Percentiles rank a stretch among this genome's conserved stretches.
Evolutionary conservation across 495 filamentous ascomycete species (phyloP).

Genomic region (Parachaetomium inaequale): DNA sequence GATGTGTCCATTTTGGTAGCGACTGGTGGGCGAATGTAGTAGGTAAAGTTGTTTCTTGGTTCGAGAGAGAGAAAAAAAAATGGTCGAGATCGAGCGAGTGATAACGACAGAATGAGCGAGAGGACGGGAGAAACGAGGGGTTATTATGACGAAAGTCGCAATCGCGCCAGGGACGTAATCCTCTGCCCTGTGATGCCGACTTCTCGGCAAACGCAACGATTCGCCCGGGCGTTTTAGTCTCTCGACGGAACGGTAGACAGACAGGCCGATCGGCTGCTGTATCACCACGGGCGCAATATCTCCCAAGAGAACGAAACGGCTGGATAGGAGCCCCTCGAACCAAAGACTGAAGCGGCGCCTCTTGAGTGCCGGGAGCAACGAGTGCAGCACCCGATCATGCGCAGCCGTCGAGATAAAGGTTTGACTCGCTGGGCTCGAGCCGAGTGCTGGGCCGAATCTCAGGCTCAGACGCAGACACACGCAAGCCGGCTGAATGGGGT

Average conservation of each 20-base stretch:
- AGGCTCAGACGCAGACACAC: conserved; percentile 18
- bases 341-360: not conserved
- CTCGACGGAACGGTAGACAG: not conserved
- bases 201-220: not conserved
- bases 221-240: not conserved
- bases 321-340: conserved; percentile 4
- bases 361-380: not conserved
- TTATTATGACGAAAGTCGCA: conserved; percentile 3
- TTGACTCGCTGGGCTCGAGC: conserved; percentile 1
- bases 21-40: conserved; percentile 3
- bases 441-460: not conserved
- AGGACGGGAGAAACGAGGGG: not conserved
- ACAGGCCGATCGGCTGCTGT: conserved; percentile 6
- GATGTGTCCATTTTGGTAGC: conserved; percentile 37
- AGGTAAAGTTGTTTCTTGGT: not conserved
- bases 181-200: not conserved
- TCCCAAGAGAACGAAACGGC: not conserved
- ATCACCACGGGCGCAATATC: conserved; percentile 7
- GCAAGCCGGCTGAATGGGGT: conserved; percentile 11
- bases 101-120: not conserved
- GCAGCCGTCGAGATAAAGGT: conserved; percentile 18
- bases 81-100: not conserved
- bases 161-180: not conserved
- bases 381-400: conserved; percentile 12
- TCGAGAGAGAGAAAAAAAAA: not conserved